Conservation (phyloP, 306 rosid species). For the Vigna nakashimae region DNA sequence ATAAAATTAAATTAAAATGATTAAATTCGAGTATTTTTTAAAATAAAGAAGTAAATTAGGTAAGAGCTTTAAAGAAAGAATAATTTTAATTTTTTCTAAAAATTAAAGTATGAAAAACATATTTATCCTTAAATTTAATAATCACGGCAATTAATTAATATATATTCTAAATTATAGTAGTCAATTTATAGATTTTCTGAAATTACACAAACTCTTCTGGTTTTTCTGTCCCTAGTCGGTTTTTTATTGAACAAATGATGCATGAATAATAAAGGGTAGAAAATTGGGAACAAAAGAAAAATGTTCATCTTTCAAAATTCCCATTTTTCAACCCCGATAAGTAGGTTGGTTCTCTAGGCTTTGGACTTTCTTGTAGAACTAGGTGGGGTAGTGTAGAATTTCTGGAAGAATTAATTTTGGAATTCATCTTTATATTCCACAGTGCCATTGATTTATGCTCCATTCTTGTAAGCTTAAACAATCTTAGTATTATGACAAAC, state of each 20-base stretch:
- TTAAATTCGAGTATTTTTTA: accelerated
- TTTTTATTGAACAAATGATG: too few relatives aligned
- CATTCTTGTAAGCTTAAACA: slow-evolving; percentile 6
- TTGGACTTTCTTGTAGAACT: not conserved
- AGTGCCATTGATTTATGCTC: not conserved
- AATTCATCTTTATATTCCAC: not conserved
- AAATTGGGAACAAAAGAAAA: not conserved
- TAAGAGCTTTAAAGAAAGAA: accelerated
- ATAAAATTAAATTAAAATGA: too few relatives aligned
- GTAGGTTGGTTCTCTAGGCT: not conserved
- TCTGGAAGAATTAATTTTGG: not conserved
- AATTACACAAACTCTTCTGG: too few relatives aligned
- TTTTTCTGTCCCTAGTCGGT: too few relatives aligned
- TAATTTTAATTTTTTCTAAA: too few relatives aligned
- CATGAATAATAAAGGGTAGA: too few relatives aligned
- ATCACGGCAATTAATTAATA: too few relatives aligned
- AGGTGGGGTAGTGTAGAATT: not conserved
- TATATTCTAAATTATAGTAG: too few relatives aligned
- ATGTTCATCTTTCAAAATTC: not conserved
- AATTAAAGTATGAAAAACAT: too few relatives aligned
- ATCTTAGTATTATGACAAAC: not conserved
- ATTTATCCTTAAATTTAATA: too few relatives aligned
- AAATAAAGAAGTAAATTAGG: too few relatives aligned
- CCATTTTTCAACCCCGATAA: not conserved
- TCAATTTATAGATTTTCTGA: too few relatives aligned